phyloP scores from a whole-genome alignment of 1,139 yeast genomes.

The Geotrichum klebahnii region DNA sequence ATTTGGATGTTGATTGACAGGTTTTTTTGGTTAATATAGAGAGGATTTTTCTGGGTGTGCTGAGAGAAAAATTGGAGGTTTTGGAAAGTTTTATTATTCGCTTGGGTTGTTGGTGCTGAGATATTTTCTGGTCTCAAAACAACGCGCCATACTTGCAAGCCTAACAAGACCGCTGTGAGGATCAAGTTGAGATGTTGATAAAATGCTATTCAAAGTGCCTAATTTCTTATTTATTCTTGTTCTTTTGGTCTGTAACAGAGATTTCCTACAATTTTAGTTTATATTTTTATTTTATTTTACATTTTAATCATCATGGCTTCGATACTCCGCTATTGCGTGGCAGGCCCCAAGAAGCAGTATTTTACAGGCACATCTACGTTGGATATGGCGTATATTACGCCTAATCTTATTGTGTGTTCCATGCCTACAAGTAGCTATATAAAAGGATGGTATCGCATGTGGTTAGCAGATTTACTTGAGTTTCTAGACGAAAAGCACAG shows the following conservation, averaged over 20 bases:
- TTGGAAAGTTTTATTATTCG: too few relatives aligned
- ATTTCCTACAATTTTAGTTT: background rate
- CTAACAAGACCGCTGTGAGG: too few relatives aligned
- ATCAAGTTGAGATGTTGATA: background rate
- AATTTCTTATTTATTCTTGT: too few relatives aligned
- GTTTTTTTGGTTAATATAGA: too few relatives aligned
- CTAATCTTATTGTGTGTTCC: conserved; percentile 62
- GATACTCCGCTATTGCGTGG: conserved; percentile 27
- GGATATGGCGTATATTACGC: conserved; percentile 64
- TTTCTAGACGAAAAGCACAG: conserved; percentile 49
- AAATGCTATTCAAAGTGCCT: too few relatives aligned
- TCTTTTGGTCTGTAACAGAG: background rate
- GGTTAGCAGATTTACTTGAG: conserved; percentile 49
- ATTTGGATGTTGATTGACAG: background rate
- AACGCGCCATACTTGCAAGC: too few relatives aligned
- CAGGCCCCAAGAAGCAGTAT: conserved; percentile 30
- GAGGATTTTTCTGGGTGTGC: background rate
- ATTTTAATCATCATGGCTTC: conserved; percentile 43
- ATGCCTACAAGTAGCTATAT: conserved; percentile 56
- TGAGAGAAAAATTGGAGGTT: too few relatives aligned
- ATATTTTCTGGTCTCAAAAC: too few relatives aligned
- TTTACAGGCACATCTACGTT: conserved; percentile 33
- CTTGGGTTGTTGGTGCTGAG: too few relatives aligned
- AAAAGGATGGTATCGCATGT: conserved; percentile 53
- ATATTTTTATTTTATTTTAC: background rate